Base-by-base conservation (phyloP, 1,284 basidiomycete genomes). In the Heliocybe sulcata region DNA sequence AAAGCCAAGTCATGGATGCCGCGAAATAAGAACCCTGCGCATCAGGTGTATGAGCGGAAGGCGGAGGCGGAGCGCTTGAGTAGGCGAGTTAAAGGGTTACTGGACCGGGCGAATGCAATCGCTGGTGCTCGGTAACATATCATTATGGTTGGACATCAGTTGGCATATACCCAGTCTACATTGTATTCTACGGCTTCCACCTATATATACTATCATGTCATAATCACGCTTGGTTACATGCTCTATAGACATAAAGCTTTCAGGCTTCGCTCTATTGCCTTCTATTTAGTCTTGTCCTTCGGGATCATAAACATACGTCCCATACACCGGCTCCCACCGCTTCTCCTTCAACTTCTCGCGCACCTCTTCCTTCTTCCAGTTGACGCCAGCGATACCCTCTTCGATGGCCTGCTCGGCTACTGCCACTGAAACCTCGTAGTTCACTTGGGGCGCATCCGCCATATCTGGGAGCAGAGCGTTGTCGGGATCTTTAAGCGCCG, bases 401-500 rank as follows among this genome's bases (percentile, higher is more conserved):
- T 81, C 74, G 26, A 90, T 77, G 0, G 90, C 88, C 58, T 87
- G 80, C 61, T 89, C 80, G 2, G 87, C 81, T 10, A 93, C 91
- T 0, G 89, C 88, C 0, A 90, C 77, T 0, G 85, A 89, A n/a
- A 93, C 79, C 65, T 91, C 87, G 58, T 87, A 82, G 67, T 89
- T 91, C 35, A 90, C 83, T 4, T 64, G 64, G 0, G 85, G 83
- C 0, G 89, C 82, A 57, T 85, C 81, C 8, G 70, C 75, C 48
- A 93, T 86, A 61, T 88, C 85, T 1, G 88, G 85, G n/a, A 94
- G 72, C 12, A 89, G 76, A 1, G 81, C 80, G 22, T 81, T 75
- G 62, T 84, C 79, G 0, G 81, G 80, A 64, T 89, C 80, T 19
- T 76, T 72, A 49, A 86, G 76, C 0, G 90, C 89, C 1, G 91